These are phyloP conservation scores for Pneumocystis canis DNA, from an alignment of 1,139 yeast genomes.

Conservation along the genomic window DNA sequence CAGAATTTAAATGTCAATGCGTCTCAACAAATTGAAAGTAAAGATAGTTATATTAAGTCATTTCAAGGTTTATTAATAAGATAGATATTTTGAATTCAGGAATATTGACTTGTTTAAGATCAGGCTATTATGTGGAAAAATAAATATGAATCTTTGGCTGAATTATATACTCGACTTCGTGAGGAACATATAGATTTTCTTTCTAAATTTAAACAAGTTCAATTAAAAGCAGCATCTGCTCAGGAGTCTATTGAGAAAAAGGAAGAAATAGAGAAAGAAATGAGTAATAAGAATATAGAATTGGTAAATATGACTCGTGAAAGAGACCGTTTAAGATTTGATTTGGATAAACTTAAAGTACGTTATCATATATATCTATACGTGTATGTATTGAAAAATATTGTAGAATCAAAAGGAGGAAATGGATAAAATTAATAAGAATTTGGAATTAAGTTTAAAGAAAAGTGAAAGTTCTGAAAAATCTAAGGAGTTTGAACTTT, in stretches of 20 bases:
- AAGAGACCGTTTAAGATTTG: slow-evolving; percentile 77
- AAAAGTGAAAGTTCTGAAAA: slow-evolving; percentile 52
- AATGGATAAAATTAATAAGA: slow-evolving; percentile 51
- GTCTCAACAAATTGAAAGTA: slow-evolving; percentile 58
- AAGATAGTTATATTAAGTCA: slow-evolving; percentile 55
- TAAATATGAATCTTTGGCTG: slow-evolving; percentile 81
- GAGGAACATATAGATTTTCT: slow-evolving; percentile 78
- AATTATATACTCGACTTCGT: slow-evolving; percentile 76
- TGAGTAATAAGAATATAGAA: slow-evolving; percentile 74
- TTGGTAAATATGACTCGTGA: slow-evolving; percentile 80
- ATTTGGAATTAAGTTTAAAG: slow-evolving; percentile 47
- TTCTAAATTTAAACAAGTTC: slow-evolving; percentile 66
- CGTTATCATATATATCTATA: slow-evolving; percentile 17
- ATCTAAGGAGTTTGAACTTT: slow-evolving; percentile 50
- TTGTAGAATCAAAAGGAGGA: slow-evolving; percentile 38
- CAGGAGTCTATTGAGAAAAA: slow-evolving; percentile 80
- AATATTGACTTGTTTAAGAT: slow-evolving; percentile 26
- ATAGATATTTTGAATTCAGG: neutral
- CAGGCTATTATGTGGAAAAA: slow-evolving; percentile 69
- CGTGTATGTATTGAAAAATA: neutral
- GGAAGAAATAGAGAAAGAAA: slow-evolving; percentile 68
- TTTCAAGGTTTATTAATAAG: slow-evolving; percentile 29
- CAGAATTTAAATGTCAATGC: slow-evolving; percentile 48
- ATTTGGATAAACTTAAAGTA: slow-evolving; percentile 58
- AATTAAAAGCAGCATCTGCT: slow-evolving; percentile 82